Percentiles rank a stretch among this genome's conserved stretches.
Conservation (phyloP, 1,139 yeast species). For the Saccharomyces hybrid region DNA sequence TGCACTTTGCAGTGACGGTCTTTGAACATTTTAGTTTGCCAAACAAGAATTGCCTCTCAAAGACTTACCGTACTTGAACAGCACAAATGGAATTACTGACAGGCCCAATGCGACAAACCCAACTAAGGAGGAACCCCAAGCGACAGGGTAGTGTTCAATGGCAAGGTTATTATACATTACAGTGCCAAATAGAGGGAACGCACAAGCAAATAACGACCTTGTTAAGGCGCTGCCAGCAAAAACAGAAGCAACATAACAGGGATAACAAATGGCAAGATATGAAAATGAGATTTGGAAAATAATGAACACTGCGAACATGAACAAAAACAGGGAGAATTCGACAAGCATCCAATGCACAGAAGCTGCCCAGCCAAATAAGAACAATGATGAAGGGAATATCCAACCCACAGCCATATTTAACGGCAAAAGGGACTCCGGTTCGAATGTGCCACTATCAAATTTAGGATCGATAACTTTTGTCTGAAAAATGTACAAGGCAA, state of each 20-base stretch:
- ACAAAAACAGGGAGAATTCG: constrained; percentile 37
- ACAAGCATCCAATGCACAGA: constrained; percentile 41
- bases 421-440: constrained; percentile 40
- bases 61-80: neutral
- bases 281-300: constrained; percentile 36
- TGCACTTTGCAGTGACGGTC: neutral
- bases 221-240: constrained; percentile 50
- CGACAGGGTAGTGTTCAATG: constrained; percentile 43
- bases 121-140: constrained; percentile 44
- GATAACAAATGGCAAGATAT: constrained; percentile 32
- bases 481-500: constrained; percentile 9
- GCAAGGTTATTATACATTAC: constrained; percentile 41
- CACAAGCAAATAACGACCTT: constrained; percentile 48
- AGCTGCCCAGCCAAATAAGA: constrained; percentile 47
- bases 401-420: constrained; percentile 40
- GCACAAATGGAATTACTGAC: neutral
- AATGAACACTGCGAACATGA: constrained; percentile 36
- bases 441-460: constrained; percentile 24
- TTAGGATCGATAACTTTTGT: constrained; percentile 19
- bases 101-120: constrained; percentile 27
- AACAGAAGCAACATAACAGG: constrained; percentile 46
- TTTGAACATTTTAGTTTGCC: neutral
- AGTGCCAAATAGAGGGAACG: constrained; percentile 52
- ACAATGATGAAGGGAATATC: constrained; percentile 40
- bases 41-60: neutral